Conservation (phyloP, 345 rosid species). For the Anastatica hierochuntica region DNA sequence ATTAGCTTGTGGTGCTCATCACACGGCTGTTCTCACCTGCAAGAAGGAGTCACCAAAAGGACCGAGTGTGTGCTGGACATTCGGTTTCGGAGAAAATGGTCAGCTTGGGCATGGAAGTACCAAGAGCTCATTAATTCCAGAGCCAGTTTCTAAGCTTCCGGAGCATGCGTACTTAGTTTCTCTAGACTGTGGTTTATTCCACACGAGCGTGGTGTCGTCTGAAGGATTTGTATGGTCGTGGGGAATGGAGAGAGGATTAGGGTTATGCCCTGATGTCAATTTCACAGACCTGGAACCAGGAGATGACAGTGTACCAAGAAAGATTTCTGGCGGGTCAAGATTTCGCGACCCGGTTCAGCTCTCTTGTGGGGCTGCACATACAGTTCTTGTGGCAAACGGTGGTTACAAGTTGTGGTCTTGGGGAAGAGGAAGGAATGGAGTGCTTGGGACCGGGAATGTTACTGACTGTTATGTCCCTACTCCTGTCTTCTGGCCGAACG, state of each 20-base stretch:
- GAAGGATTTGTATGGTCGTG: constrained; percentile 85
- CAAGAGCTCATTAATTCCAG: constrained; percentile 50
- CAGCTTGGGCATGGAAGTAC: constrained; percentile 85
- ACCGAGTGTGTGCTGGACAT: constrained; percentile 72
- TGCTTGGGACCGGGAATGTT: constrained; percentile 59
- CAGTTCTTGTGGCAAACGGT: constrained; percentile 57
- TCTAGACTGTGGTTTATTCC: constrained; percentile 85
- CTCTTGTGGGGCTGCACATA: constrained; percentile 88
- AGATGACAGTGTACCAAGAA: constrained; percentile 59
- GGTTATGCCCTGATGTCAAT: constrained; percentile 75
- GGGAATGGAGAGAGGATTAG: constrained; percentile 94
- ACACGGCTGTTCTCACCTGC: constrained; percentile 67
- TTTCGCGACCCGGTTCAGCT: constrained; percentile 55
- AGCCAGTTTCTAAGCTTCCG: constrained; percentile 56
- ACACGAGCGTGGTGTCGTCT: constrained; percentile 76
- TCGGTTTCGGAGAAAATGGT: constrained; percentile 81
- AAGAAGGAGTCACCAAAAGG: constrained; percentile 40
- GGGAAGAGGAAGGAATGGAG: constrained; percentile 94
- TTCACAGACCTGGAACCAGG: constrained; percentile 52
- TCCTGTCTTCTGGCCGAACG: constrained; percentile 47
- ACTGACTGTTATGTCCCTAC: constrained; percentile 41
- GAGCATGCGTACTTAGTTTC: constrained; percentile 41
- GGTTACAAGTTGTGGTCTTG: constrained; percentile 85
- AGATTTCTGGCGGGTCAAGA: constrained; percentile 37
- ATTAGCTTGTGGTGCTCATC: constrained; percentile 79